These are phyloP conservation scores for Artomyces pyxidatus DNA, from an alignment of 768 basidiomycete species.

Conservation along the genomic window DNA sequence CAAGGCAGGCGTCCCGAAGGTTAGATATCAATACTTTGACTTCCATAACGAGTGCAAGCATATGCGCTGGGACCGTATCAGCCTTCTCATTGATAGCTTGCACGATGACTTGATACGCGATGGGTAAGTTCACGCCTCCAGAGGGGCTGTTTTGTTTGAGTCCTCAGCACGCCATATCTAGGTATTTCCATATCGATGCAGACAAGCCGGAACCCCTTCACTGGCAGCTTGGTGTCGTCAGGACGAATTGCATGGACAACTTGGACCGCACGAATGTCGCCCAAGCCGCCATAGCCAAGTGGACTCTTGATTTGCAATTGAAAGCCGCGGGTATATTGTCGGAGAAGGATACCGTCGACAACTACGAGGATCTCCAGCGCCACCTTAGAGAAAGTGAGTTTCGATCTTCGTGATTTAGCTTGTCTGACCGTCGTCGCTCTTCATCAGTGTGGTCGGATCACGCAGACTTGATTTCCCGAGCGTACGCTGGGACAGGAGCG, in stretches of 20 bases:
- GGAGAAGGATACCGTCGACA: conserved; percentile 66
- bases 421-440: conserved; percentile 5
- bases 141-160: neutral
- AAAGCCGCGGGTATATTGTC: conserved; percentile 63
- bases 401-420: neutral
- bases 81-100: conserved; percentile 68
- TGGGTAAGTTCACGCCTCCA: too few relatives aligned
- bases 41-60: conserved; percentile 94
- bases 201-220: conserved; percentile 37
- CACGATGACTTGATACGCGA: conserved; percentile 60
- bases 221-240: conserved; percentile 68
- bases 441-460: conserved; percentile 96
- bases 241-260: conserved; percentile 98
- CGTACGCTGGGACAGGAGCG: conserved; percentile 93
- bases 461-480: conserved; percentile 80
- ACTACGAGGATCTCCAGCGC: conserved; percentile 69
- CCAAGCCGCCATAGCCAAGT: conserved; percentile 85
- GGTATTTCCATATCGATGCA: conserved; percentile 72
- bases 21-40: conserved; percentile 92
- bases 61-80: conserved; percentile 93
- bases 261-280: conserved; percentile 96
- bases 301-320: conserved; percentile 74
- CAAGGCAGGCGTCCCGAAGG: conserved; percentile 55
- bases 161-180: conserved; percentile 20
- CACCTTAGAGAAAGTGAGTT: conserved; percentile 83